phyloP scores from a whole-genome alignment of 2,329 filamentous ascomycete species.

The Beauveria medogensis region DNA sequence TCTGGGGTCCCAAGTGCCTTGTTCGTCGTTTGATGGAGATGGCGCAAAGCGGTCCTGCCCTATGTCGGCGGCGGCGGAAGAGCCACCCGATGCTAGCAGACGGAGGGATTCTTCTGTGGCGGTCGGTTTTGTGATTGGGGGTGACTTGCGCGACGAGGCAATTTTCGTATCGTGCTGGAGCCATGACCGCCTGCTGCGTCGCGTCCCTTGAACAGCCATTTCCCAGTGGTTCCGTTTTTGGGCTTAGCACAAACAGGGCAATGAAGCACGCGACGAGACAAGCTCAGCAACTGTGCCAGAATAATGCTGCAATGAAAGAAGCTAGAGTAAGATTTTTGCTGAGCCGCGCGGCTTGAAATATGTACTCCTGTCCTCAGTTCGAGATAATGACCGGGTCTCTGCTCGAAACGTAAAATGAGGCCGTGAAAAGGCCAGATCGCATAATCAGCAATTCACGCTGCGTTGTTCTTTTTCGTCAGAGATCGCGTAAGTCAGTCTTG shows the following conservation, averaged over 20 bases:
- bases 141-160: not conserved
- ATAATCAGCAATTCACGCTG: not conserved
- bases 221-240: not conserved
- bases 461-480: not conserved
- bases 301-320: not conserved
- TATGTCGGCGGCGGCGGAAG: not conserved
- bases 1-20: not conserved
- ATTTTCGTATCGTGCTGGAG: not conserved
- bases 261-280: slow-evolving; percentile 4
- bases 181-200: not conserved
- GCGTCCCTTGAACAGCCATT: not conserved
- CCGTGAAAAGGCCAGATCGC: not conserved
- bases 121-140: not conserved
- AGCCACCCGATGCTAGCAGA: not conserved
- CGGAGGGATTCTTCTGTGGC: not conserved
- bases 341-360: too few relatives aligned
- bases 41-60: not conserved
- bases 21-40: not conserved
- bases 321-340: not conserved
- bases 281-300: not conserved
- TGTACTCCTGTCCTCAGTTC: too few relatives aligned
- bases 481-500: not conserved
- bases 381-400: too few relatives aligned
- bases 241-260: slow-evolving; percentile 5
- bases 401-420: not conserved